These are phyloP conservation scores for Tetradesmus obliquus DNA, from an alignment of 139 green algal genomes.

Conservation along the genomic window DNA sequence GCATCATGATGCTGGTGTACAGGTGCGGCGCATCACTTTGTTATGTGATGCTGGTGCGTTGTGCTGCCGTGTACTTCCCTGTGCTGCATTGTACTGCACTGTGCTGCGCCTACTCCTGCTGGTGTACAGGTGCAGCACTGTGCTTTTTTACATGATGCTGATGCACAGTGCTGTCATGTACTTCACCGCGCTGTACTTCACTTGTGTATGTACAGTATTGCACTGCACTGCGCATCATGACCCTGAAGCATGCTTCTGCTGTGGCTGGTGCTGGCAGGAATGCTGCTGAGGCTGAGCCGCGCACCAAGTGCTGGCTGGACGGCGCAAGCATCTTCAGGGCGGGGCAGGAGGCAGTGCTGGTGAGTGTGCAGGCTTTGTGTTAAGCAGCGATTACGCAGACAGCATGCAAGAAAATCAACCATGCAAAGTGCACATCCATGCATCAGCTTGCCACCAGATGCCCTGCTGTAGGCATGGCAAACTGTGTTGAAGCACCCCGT, in stretches of 20 bases:
- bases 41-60: neutral
- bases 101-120: neutral
- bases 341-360: constrained; percentile 34
- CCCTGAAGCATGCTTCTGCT: neutral
- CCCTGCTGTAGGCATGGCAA: too few relatives aligned
- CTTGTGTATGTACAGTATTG: neutral
- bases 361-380: constrained; percentile 6
- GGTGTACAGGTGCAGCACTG: neutral
- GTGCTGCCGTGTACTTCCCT: too few relatives aligned
- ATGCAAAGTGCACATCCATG: neutral
- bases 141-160: neutral
- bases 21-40: neutral
- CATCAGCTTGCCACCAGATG: neutral
- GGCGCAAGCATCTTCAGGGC: constrained; percentile 30
- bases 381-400: neutral
- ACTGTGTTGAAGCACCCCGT: too few relatives aligned
- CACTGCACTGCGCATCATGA: too few relatives aligned
- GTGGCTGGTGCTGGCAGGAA: neutral
- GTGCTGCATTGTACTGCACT: neutral
- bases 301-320: constrained; percentile 46
- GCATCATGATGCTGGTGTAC: constrained; percentile 45
- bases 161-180: too few relatives aligned
- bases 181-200: neutral
- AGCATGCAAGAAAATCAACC: neutral
- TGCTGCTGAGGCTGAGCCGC: constrained; percentile 30